phyloP scores from a whole-genome alignment of 2,329 filamentous ascomycete species.

The Neofusicoccum kwambonambiense region DNA sequence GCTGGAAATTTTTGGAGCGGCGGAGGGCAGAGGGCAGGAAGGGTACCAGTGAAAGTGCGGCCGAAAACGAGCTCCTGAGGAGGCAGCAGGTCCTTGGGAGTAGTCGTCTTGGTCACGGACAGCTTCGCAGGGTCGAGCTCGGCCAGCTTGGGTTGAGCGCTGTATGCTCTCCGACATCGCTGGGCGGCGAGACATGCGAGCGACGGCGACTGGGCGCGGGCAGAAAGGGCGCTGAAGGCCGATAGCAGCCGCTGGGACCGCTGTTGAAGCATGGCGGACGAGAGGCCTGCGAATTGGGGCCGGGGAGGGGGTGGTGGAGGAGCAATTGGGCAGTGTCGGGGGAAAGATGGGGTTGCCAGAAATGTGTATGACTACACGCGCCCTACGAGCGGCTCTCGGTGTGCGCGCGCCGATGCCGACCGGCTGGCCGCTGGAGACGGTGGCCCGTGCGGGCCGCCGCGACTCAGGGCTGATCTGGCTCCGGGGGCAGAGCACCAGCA shows the following conservation, averaged over 20 bases:
- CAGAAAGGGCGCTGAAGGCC: constrained; percentile 33
- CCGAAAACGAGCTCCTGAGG: constrained; percentile 87
- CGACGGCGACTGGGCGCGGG: constrained; percentile 23
- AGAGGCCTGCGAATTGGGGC: background rate
- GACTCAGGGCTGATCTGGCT: constrained; percentile 4
- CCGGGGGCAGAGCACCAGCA: background rate
- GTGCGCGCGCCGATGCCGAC: constrained; percentile 1
- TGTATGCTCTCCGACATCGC: constrained; percentile 52
- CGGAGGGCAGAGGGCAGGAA: background rate
- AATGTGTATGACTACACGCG: constrained; percentile 11
- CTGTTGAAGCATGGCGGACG: constrained; percentile 37
- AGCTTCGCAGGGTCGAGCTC: constrained; percentile 78
- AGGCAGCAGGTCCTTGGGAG: constrained; percentile 71
- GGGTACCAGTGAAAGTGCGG: constrained; percentile 78
- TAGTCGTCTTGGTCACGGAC: constrained; percentile 68
- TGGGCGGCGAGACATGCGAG: constrained; percentile 29
- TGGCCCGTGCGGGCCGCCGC: background rate
- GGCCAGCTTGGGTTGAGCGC: constrained; percentile 55
- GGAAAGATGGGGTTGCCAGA: constrained; percentile 9
- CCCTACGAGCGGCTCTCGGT: constrained; percentile 4
- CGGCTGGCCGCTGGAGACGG: background rate
- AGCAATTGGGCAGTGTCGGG: constrained; percentile 13
- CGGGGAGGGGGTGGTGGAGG: background rate
- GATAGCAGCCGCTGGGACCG: constrained; percentile 52
- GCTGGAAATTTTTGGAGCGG: background rate